Evolutionary conservation across 2,329 filamentous ascomycete species (phyloP).

Genomic region (Pseudogymnoascus sp.): DNA sequence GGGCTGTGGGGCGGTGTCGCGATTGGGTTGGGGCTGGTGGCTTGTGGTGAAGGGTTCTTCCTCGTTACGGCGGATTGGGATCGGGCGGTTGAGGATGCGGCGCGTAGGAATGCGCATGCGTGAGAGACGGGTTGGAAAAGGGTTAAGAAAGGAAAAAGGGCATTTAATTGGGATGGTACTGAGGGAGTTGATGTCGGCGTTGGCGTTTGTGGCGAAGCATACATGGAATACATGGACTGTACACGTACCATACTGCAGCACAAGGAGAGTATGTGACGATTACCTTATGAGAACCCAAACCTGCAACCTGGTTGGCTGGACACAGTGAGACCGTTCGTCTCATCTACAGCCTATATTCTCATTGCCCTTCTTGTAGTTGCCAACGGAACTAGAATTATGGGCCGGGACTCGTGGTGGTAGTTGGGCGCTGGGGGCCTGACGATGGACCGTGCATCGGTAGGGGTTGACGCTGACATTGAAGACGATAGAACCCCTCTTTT

Average conservation of each 20-base stretch:
- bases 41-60: conserved; percentile 48
- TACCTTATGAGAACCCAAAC: background rate
- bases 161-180: background rate
- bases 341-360: background rate
- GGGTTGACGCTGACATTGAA: background rate
- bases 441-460: background rate
- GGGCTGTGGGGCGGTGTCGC: conserved; percentile 79
- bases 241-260: background rate
- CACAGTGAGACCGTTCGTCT: background rate
- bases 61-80: conserved; percentile 51
- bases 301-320: background rate
- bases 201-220: background rate
- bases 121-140: conserved; percentile 17
- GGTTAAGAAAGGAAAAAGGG: background rate
- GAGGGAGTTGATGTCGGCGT: background rate
- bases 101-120: conserved; percentile 43
- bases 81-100: conserved; percentile 54
- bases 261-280: background rate
- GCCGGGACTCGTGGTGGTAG: background rate
- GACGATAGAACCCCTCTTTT: background rate
- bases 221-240: background rate
- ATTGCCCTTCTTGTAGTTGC: background rate
- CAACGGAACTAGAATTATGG: background rate
- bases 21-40: conserved; percentile 49
- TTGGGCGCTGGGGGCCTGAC: background rate